Base-by-base conservation (phyloP, 306 rosid species). In the Trifolium repens region DNA sequence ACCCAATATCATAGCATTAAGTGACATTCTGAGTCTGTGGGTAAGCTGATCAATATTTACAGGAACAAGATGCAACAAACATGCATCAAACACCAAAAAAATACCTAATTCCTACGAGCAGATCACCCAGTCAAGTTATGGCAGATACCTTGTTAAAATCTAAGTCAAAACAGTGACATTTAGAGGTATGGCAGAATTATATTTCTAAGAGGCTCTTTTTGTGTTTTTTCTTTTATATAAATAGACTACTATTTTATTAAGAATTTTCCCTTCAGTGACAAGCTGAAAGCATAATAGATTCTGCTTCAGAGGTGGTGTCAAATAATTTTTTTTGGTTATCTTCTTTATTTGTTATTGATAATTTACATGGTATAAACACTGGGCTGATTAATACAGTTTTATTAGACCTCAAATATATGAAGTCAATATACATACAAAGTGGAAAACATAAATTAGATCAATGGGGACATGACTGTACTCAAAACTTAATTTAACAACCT, bases 401-500 rank as follows among this genome's bases (percentile, higher is more conserved):
- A 50, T 50, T 50, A 15, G 22, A 50, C 57, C 10, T 50, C 9
- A 50, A n/a, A n/a, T n/a, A 4, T 50, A 53, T 17, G 27, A 16
- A 52, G 8, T 52, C 9, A n/a, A 9, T 9, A 19, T 22, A 55
- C 24, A 55, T 5, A 22, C 14, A 8, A 3, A 55, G 61, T 55
- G 32, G 61, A 19, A 53, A 54, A 55, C 7, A 55, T 15, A 55
- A 55, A 55, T 9, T 19, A 3, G 34, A 55, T 55, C 62, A 55
- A 55, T 12, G 5, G 32, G 32, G 32, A 5, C 7, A 55, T 55
- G 34, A 55, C 14, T 55, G 14, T 55, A 55, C 14, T 3, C 15
- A 54, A 55, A 46, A 67, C 67, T 54, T 40, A 11, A 65, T 52
- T 68, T 64, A 24, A 53, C 80, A 61, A 50, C 52, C 42, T 13